Evolutionary conservation across 306 rosid genomes (phyloP), one percentile per base, ranked within the genome.

Genomic region (Prosopis cineraria): DNA sequence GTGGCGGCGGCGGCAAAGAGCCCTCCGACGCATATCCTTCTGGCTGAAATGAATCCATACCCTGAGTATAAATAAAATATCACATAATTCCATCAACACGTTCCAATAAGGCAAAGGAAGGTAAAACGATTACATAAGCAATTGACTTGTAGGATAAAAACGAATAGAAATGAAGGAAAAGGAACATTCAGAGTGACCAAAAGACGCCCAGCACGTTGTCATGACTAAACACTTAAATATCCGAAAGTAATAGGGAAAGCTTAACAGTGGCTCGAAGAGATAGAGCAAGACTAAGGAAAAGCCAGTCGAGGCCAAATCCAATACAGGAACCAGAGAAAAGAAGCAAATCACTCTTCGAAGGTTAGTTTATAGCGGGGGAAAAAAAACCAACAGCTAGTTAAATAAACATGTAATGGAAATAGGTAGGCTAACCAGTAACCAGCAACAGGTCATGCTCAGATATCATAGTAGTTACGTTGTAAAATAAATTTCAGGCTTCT

Each of bases 1-100:
- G 91, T n/a, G 98, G 97, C 5, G 98, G 98, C 6, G 97, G 99
- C 2, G 98, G 98, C 78, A 93, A 40, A 0, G 73, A 68, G 8
- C 78, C 89, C 12, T 80, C 87, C 64, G 10, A 72, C 11, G 36
- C 83, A 48, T 81, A 74, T 6, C 88, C 97, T 47, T 88, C 84
- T 0, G 81, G 52, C 73, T 83, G 95, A 50, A 24, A 43, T 3
- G 74, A 81, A 84, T 85, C 90, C 99, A 95, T 95, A 10, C 53
- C 80, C 85, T 80, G 29, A 4, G 45, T 9, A 44, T 19, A 31
- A 34, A 10, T 9, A 1, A 63, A 41, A 37, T 20, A 55, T 30
- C 45, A 64, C 25, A 69, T 22, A 36, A 50, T 10, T 6, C 10
- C 2, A 41, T 25, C 7, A 74, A 3, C 29, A 53, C 24, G 30